These are phyloP conservation scores for Rhexocercosporidium sp. DNA, from an alignment of 2,329 filamentous ascomycete species.

Conservation along the genomic window DNA sequence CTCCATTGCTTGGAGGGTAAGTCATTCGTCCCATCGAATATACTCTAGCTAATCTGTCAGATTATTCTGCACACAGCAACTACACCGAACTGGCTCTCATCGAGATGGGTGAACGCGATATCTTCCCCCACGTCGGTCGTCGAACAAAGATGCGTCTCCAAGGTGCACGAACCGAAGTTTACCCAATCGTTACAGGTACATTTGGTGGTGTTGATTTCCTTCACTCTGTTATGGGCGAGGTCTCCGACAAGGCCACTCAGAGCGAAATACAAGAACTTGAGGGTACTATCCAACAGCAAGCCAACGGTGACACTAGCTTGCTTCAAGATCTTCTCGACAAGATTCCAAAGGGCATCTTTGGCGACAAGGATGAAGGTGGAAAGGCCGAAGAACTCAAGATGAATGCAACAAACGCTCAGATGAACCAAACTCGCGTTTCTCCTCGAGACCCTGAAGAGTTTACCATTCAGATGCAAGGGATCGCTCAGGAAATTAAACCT, in stretches of 20 bases:
- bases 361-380: constrained; percentile 72
- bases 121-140: constrained; percentile 88
- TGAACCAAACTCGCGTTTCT: constrained; percentile 75
- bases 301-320: constrained; percentile 70
- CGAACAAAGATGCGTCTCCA: constrained; percentile 72
- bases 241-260: constrained; percentile 89
- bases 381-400: constrained; percentile 81
- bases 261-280: constrained; percentile 90
- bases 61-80: constrained; percentile 93
- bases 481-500: constrained; percentile 83
- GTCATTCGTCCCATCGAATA: not conserved
- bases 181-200: constrained; percentile 86
- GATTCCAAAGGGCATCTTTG: constrained; percentile 81
- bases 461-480: constrained; percentile 74
- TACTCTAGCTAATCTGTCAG: constrained; percentile 47
- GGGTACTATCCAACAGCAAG: constrained; percentile 73
- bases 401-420: constrained; percentile 75
- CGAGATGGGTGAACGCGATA: constrained; percentile 77
- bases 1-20: constrained; percentile 79
- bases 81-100: constrained; percentile 88
- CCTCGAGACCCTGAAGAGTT: constrained; percentile 85
- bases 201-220: constrained; percentile 96
- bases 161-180: constrained; percentile 70
- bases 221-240: constrained; percentile 80
- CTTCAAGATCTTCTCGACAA: constrained; percentile 81